phyloP scores from a whole-genome alignment of 257 asterid species.

The Solanum virginianum region DNA sequence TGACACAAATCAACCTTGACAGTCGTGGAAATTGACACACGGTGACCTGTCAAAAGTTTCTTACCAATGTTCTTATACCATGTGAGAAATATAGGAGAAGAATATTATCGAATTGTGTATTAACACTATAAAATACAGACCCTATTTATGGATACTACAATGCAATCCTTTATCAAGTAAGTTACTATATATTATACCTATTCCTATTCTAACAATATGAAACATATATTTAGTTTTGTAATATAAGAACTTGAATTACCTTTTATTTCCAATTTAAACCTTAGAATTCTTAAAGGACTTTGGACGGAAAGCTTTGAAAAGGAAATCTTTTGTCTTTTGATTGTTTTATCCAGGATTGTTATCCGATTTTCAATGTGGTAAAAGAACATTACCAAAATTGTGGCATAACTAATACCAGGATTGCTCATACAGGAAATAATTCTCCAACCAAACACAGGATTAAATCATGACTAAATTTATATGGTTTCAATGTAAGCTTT shows the following conservation, averaged over 20 bases:
- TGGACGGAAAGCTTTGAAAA: background rate
- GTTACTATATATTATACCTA: too few relatives aligned
- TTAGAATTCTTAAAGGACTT: background rate
- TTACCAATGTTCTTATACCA: too few relatives aligned
- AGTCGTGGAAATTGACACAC: too few relatives aligned
- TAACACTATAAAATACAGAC: too few relatives aligned
- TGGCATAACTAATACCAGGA: background rate
- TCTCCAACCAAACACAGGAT: background rate
- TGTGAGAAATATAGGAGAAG: too few relatives aligned
- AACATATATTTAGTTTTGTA: background rate
- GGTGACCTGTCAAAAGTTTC: too few relatives aligned
- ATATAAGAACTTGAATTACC: background rate
- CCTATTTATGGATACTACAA: too few relatives aligned
- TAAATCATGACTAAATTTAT: background rate
- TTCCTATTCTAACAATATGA: too few relatives aligned
- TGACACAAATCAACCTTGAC: too few relatives aligned
- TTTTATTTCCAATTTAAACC: background rate
- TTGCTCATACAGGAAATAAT: too few relatives aligned
- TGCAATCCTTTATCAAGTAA: too few relatives aligned
- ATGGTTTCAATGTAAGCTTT: background rate
- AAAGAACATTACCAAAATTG: background rate
- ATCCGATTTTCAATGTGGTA: background rate
- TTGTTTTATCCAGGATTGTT: background rate
- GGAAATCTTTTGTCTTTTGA: background rate
- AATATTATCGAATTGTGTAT: too few relatives aligned